These are phyloP conservation scores for Tarenaya hassleriana DNA, from an alignment of 345 rosid genomes.

Conservation along the genomic window DNA sequence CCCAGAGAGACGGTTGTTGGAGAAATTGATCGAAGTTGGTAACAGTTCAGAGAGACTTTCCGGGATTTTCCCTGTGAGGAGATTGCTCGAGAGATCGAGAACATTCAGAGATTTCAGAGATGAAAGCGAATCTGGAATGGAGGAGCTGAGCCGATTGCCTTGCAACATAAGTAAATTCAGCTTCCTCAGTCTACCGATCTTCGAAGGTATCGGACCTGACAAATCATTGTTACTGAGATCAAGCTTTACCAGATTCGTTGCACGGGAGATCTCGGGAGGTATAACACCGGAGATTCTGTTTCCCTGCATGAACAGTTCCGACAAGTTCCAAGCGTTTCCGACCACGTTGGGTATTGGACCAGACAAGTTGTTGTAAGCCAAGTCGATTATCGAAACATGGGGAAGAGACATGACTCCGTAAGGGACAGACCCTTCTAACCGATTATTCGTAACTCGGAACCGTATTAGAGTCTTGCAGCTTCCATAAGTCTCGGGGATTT, in stretches of 20 bases:
- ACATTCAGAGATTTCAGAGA: conserved; percentile 65
- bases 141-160: conserved; percentile 55
- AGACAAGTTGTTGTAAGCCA: conserved; percentile 56
- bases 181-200: conserved; percentile 59
- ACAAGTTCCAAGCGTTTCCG: conserved; percentile 61
- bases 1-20: conserved; percentile 76
- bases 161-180: conserved; percentile 68
- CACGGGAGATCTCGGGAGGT: conserved; percentile 61
- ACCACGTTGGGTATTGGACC: conserved; percentile 54
- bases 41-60: conserved; percentile 50
- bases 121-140: conserved; percentile 66
- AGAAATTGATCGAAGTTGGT: conserved; percentile 71
- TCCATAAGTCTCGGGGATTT: conserved; percentile 50
- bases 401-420: conserved; percentile 65
- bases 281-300: conserved; percentile 62
- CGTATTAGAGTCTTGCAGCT: conserved; percentile 60
- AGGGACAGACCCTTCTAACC: conserved; percentile 55
- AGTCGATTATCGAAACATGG: conserved; percentile 76
- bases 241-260: conserved; percentile 72
- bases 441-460: conserved; percentile 72
- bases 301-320: conserved; percentile 72
- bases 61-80: conserved; percentile 66
- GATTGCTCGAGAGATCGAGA: conserved; percentile 78
- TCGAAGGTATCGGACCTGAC: conserved; percentile 71
- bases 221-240: conserved; percentile 74